Evolutionary conservation across 371 early-diverging fungal genomes (phyloP).

Genomic region (Paraphysoderma sedebokerense): DNA sequence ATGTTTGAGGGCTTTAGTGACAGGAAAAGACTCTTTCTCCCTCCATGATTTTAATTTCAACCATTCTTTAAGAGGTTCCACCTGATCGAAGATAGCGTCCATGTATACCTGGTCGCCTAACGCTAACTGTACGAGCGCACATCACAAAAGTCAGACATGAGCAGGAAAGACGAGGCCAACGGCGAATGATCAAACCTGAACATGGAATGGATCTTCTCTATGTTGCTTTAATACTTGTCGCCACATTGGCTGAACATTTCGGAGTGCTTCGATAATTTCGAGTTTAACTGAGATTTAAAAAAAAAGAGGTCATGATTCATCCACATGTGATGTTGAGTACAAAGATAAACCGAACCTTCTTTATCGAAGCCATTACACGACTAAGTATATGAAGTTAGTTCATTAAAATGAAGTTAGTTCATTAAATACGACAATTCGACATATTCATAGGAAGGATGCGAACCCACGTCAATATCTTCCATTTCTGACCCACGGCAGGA

Average conservation of each 20-base stretch:
- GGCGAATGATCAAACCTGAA: constrained; percentile 57
- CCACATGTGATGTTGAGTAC: constrained; percentile 33
- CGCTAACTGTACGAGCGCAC: too few species aligned
- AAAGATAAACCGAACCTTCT: too few species aligned
- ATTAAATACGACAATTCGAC: too few species aligned
- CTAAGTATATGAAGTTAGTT: too few species aligned
- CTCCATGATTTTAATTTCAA: constrained; percentile 29
- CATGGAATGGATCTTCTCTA: constrained; percentile 44
- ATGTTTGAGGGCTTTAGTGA: constrained; percentile 29
- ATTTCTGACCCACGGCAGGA: too few species aligned
- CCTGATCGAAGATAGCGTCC: constrained; percentile 30
- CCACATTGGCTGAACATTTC: constrained; percentile 57
- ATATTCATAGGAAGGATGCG: too few species aligned
- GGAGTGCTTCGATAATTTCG: constrained; percentile 28
- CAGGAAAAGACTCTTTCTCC: too few species aligned
- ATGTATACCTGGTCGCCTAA: constrained; percentile 68
- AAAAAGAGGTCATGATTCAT: too few species aligned
- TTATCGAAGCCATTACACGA: constrained; percentile 58
- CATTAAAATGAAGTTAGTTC: too few species aligned
- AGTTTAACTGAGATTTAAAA: too few species aligned
- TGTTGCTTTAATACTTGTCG: constrained; percentile 57
- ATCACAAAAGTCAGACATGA: too few species aligned
- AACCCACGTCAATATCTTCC: too few species aligned
- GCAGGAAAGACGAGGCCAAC: background rate
- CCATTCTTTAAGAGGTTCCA: constrained; percentile 37